phyloP scores from a whole-genome alignment of 2,329 filamentous ascomycete genomes.

The Curvularia verruculosa region DNA sequence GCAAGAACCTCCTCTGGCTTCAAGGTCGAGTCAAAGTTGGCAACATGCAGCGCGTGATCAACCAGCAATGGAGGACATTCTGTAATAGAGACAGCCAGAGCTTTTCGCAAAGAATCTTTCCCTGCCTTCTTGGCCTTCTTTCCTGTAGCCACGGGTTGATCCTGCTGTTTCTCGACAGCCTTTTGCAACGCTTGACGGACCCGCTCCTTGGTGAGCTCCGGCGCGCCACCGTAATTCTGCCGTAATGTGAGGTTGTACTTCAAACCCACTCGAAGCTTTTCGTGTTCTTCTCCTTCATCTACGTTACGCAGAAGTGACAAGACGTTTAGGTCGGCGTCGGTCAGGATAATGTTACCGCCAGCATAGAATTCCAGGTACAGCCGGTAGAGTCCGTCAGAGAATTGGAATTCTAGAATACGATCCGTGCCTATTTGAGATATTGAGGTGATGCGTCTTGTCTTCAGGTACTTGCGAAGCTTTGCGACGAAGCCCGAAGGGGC shows the following conservation, averaged over 20 bases:
- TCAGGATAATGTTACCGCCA: conserved; percentile 91
- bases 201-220: conserved; percentile 74
- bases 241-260: conserved; percentile 80
- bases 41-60: conserved; percentile 78
- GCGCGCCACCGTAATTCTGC: conserved; percentile 81
- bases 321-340: conserved; percentile 82
- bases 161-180: conserved; percentile 65
- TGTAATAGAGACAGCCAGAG: conserved; percentile 80
- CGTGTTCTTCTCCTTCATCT: conserved; percentile 79
- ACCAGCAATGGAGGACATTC: conserved; percentile 88
- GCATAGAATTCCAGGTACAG: conserved; percentile 96
- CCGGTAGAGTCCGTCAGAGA: conserved; percentile 87
- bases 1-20: conserved; percentile 73
- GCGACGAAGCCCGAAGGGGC: conserved; percentile 85
- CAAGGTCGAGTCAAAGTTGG: conserved; percentile 70
- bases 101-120: conserved; percentile 77
- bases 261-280: conserved; percentile 77
- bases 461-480: conserved; percentile 83
- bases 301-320: conserved; percentile 81
- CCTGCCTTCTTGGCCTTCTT: conserved; percentile 77
- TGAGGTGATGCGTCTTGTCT: conserved; percentile 80
- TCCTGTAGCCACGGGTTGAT: conserved; percentile 54
- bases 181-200: conserved; percentile 72
- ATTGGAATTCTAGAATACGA: conserved; percentile 87
- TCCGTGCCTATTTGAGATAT: conserved; percentile 90